Base-by-base conservation (phyloP, 495 filamentous ascomycete species). In the Aspergillus ellipticus region DNA sequence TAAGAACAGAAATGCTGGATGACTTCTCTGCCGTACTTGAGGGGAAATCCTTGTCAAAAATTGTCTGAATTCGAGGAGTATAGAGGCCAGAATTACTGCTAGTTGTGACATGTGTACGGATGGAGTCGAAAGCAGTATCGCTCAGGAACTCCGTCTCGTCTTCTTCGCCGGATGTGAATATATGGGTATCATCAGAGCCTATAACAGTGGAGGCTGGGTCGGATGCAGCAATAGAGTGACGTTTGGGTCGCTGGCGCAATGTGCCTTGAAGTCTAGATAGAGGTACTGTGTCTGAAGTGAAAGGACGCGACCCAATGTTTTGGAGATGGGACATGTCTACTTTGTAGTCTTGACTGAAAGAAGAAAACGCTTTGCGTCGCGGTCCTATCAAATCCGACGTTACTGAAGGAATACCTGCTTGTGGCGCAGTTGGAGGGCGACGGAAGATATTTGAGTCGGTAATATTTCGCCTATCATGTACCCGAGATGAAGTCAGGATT, bases 51-150 rank as follows among this genome's bases (percentile, higher is more conserved):
- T 91, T 85, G 69, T 96, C 88, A 73, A 97, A 97, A 73, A 97
- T 90, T 2, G 84, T 87, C 54, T 97, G 91, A 24, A 96, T 80
- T 3, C 86, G 85, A 46, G 83, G 75, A 20, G 79, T 76, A 51
- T 80, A 73, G 39, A 74, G 54, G 28, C 77, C 78, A 11, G 75
- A 74, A 45, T 65, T 64, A 61, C 79, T 83, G 53, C 74, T 78
- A 53, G 71, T 83, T 6, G 92, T 95, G 21, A 85, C 83, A 48
- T 86, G 82, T 8, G 93, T 96, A 54, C 91, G 86, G 57, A 94
- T 75, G 15, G 92, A 97, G 68, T 97, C 94, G 73, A 89, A 97
- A 45, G 92, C 83, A 6, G 89, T 93, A 60, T 97, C 94, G 61
- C 89, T 96, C 71, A 88, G 82, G 54, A 89, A 85, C 62, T 96